phyloP scores from a whole-genome alignment of 148 eudicot species.

The Vaccinium darrowii region DNA sequence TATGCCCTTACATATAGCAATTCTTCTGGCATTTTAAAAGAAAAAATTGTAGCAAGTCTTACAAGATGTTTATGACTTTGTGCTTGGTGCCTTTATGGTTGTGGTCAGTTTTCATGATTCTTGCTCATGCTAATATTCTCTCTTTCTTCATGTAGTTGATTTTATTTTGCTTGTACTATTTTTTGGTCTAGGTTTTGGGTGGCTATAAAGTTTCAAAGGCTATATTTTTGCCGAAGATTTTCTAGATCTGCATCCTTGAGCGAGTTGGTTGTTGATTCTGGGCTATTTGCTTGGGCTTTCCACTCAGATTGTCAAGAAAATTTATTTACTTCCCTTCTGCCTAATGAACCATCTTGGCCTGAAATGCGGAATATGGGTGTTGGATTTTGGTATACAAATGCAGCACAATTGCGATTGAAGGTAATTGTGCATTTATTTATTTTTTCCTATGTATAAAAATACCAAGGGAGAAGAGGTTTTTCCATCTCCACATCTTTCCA shows the following conservation, averaged over 20 bases:
- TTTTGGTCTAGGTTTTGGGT: constrained; percentile 74
- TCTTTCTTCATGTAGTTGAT: constrained; percentile 9
- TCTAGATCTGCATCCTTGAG: constrained; percentile 48
- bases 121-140: neutral
- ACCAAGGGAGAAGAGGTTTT: neutral
- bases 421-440: constrained; percentile 31
- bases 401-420: constrained; percentile 70
- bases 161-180: neutral
- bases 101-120: neutral
- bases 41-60: neutral
- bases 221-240: constrained; percentile 47
- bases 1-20: neutral
- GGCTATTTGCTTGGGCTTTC: constrained; percentile 80
- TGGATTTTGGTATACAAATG: constrained; percentile 92
- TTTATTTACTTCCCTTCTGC: constrained; percentile 63
- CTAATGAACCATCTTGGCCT: constrained; percentile 80
- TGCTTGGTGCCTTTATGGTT: neutral
- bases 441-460: neutral
- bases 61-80: neutral
- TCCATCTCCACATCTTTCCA: neutral
- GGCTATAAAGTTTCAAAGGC: constrained; percentile 75
- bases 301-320: constrained; percentile 96
- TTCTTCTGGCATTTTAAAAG: neutral
- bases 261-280: constrained; percentile 63
- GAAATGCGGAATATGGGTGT: constrained; percentile 84